Evolutionary conservation across 1,139 yeast genomes (phyloP).

Genomic region (Kluyveromyces sp.): DNA sequence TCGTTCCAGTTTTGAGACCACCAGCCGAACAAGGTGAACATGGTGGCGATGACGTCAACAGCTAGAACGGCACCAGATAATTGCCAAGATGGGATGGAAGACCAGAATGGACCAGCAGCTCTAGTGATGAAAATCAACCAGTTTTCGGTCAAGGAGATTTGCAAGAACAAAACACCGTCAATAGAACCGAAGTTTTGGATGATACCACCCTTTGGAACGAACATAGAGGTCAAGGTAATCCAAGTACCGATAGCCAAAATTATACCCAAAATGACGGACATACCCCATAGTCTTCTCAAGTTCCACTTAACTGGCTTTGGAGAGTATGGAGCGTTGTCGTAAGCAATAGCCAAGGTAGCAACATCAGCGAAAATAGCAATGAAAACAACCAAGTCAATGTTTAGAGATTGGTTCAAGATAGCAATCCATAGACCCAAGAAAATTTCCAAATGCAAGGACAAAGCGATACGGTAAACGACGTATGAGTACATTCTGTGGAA

Average conservation of each 20-base stretch:
- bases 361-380: constrained; percentile 94
- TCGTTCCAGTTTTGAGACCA: constrained; percentile 98
- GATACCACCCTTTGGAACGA: constrained; percentile 80
- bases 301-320: constrained; percentile 98
- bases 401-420: constrained; percentile 72
- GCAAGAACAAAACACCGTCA: constrained; percentile 87
- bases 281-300: constrained; percentile 95
- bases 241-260: constrained; percentile 85
- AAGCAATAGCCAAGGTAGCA: constrained; percentile 92
- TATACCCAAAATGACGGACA: constrained; percentile 77
- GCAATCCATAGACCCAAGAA: constrained; percentile 94
- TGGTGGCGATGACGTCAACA: constrained; percentile 84
- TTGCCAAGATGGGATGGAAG: constrained; percentile 89
- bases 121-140: constrained; percentile 94
- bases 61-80: constrained; percentile 84
- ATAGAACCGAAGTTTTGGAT: constrained; percentile 90
- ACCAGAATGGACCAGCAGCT: constrained; percentile 96
- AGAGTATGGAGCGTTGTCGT: constrained; percentile 96
- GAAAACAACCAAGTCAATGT: constrained; percentile 84
- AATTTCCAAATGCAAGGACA: constrained; percentile 85
- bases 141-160: constrained; percentile 88
- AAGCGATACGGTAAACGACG: constrained; percentile 93
- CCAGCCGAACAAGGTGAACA: constrained; percentile 94
- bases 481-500: constrained; percentile 98
- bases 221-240: constrained; percentile 89